Base-by-base conservation (phyloP, 2,329 filamentous ascomycete species). In the Penicillium sclerotiorum region DNA sequence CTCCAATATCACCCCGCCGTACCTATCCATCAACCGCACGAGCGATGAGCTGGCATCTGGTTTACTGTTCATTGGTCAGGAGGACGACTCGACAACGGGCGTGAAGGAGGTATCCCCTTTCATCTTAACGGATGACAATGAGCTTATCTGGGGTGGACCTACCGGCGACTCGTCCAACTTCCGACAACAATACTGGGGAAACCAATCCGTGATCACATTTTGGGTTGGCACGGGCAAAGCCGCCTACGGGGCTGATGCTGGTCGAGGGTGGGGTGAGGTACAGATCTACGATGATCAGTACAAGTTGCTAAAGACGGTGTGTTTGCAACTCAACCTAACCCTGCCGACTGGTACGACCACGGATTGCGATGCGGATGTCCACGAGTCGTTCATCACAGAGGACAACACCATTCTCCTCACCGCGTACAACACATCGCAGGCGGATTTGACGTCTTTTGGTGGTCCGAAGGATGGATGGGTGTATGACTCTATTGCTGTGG, bases 401-500 rank as follows among this genome's bases (percentile, higher is more conserved):
- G 56, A 60, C 30, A 67, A 68, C 49, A 69, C 66, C 9, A 51
- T 70, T 27, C 50, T 70, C 13, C 55, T 69, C 20, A 67, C 67
- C 8, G 63, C 66, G 5, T 65, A 67, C 45, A 70, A 69, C 23
- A 55, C 63, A 28, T 66, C 67, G 4, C 62, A 62, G 35, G 55
- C 55, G 6, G 60, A 69, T 42, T 37, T 69, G 43, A 61, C 58
- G 5, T 44, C 58, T 3, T 55, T 70, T 13, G 63, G 65, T 4
- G 65, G 66, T 7, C 55, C 53, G 2, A 52, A 58, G 22, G 55
- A 66, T 21, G 62, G 60, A 36, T 70, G 61, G 54, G 60, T 69
- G 40, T 50, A 65, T 7, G 63, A 72, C 45, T 60, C 62, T 11
- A 55, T 65, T 37, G 43, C 43, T 12, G 36, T 45, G 15, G 47